phyloP scores from a whole-genome alignment of 163 green algal species.

The Chlorella variabilis region DNA sequence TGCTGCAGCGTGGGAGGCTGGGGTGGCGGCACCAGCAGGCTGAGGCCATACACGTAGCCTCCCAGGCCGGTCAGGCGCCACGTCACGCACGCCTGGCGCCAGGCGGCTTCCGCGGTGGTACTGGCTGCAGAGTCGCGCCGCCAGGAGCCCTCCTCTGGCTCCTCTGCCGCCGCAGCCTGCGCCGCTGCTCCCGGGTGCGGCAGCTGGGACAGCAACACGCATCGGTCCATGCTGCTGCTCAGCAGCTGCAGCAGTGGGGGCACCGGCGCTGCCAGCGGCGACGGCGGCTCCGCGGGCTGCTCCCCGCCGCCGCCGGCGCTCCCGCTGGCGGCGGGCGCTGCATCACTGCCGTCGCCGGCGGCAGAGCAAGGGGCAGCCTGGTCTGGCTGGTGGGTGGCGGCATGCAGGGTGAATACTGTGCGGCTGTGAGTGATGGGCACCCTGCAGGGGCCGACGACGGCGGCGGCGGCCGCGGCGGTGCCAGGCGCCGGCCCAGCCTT shows the following conservation, averaged over 20 bases:
- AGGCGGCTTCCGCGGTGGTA: background rate
- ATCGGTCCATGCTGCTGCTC: constrained; percentile 32
- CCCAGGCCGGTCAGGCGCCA: constrained; percentile 30
- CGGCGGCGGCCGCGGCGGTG: background rate
- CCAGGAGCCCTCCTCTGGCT: background rate
- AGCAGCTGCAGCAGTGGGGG: constrained; percentile 24
- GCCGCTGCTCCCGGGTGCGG: constrained; percentile 10
- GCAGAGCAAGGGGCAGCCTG: no score
- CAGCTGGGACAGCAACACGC: background rate
- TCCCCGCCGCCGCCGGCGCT: background rate
- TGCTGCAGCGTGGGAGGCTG: background rate
- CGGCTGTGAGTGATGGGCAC: background rate
- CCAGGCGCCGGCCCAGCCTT: background rate
- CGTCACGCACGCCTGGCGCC: background rate
- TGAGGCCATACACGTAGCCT: constrained; percentile 6
- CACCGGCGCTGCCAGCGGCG: background rate
- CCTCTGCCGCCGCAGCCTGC: background rate
- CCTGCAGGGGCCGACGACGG: background rate
- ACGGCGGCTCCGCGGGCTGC: background rate
- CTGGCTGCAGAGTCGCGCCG: background rate
- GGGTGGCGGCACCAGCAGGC: constrained; percentile 1
- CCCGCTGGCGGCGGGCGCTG: no score
- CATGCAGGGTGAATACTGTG: constrained; percentile 28
- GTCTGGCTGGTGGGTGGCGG: no score
- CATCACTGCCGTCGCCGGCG: background rate